Conservation (phyloP, 1,284 basidiomycete genomes). For the Cryptococcus sp. region DNA sequence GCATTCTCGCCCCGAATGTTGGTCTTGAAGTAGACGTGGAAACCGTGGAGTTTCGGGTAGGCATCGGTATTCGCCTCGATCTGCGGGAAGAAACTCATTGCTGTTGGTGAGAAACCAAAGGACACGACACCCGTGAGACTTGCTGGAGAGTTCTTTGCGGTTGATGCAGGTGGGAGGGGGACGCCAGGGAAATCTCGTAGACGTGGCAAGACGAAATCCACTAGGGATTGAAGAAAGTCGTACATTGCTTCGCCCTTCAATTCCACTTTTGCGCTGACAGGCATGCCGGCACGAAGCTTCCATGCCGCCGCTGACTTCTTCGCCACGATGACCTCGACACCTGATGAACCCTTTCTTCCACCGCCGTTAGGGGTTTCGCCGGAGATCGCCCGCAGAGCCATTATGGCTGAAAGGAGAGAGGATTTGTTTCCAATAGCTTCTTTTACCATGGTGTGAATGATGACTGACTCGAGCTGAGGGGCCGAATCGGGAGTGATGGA, state of each 20-base stretch:
- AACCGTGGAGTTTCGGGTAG: slow-evolving; percentile 79
- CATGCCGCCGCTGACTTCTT: slow-evolving; percentile 81
- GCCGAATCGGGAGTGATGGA: slow-evolving; percentile 67
- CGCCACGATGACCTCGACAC: slow-evolving; percentile 78
- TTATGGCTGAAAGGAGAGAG: slow-evolving; percentile 78
- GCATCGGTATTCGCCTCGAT: slow-evolving; percentile 88
- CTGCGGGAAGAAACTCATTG: slow-evolving; percentile 90
- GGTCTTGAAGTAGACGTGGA: slow-evolving; percentile 90
- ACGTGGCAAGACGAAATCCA: slow-evolving; percentile 92
- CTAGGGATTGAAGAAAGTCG: slow-evolving; percentile 83
- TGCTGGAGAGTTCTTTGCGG: slow-evolving; percentile 60
- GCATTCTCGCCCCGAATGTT: slow-evolving; percentile 79
- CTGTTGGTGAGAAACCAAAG: slow-evolving; percentile 79
- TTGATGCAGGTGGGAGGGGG: slow-evolving; percentile 67
- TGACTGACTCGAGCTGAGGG: slow-evolving; percentile 76
- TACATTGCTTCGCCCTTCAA: slow-evolving; percentile 89
- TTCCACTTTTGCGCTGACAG: slow-evolving; percentile 85
- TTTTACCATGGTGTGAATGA: slow-evolving; percentile 81
- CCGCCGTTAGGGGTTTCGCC: slow-evolving; percentile 75
- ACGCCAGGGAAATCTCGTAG: slow-evolving; percentile 88
- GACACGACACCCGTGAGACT: slow-evolving; percentile 83
- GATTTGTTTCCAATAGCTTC: slow-evolving; percentile 72
- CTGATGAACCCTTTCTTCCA: slow-evolving; percentile 66
- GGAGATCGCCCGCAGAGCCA: slow-evolving; percentile 82
- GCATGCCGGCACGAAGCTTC: slow-evolving; percentile 76